Base-by-base conservation (phyloP, 768 basidiomycete genomes). In the Suillus luteus region DNA sequence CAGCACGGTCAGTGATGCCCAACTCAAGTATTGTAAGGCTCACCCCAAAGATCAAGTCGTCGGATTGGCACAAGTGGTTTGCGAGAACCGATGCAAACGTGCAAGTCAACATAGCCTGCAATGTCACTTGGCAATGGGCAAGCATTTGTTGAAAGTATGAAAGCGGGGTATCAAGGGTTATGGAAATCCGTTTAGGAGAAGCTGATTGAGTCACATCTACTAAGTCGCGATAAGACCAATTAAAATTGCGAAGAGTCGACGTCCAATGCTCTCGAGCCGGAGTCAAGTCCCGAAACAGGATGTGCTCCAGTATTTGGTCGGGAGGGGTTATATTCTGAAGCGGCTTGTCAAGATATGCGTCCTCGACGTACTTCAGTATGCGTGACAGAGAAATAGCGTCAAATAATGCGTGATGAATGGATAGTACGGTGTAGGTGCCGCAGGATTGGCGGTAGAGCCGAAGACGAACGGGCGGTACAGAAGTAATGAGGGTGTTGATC, bases 341-440 rank as follows among this genome's bases (percentile, higher is more conserved):
- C 17, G 65, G 59, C 37, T 57, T 64, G 37, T 44, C 62, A 22
- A 62, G 33, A 31, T 72, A 68, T 35, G 64, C 65, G 3, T 68
- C 66, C 55, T 77, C 76, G 7, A 74, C 67, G 22, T 70, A 67
- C 31, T 70, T 72, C 49, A 77, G 64, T n/a, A 76, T 61, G 31
- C 67, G 65, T 1, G 76, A 66, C 3, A 77, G 64, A 19, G 76
- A 77, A 38, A 72, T 65, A 3, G 73, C 76, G 60, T 77, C 76
- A 63, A 73, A 77, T 8, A 77, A 61, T 2, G 75, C 75, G 31
- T 77, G 76, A 49, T 77, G 76, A 37, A 77, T 76, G 7, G 76
- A 76, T 41, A 77, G 64, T 17, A 65, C 67, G 40, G 72, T 33
- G 62, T 68, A 67, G 37, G 55, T 57, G 15, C 27, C 38, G 5